These are phyloP conservation scores for Alliaria petiolata DNA, from an alignment of 345 rosid genomes.

Conservation along the genomic window DNA sequence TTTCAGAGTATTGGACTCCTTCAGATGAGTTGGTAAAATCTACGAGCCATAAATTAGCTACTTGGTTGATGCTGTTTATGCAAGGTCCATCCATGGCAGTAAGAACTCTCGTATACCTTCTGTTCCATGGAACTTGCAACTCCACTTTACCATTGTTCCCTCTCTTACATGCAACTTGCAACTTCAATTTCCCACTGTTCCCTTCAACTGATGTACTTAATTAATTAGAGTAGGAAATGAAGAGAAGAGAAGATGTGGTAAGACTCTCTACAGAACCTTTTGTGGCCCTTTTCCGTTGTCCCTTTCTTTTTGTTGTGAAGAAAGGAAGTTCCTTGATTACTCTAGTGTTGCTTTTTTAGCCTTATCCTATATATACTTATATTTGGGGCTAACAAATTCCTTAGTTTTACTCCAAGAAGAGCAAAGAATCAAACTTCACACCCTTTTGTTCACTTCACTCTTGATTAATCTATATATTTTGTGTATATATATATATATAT, in stretches of 20 bases:
- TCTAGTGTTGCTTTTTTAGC: background rate
- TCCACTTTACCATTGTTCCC: no score
- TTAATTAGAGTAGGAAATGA: background rate
- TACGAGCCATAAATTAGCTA: no score
- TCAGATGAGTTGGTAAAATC: no score
- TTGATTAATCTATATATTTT: conserved; percentile 1
- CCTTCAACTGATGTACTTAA: no score
- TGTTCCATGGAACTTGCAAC: no score
- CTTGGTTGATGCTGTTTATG: no score
- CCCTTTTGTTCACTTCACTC: conserved; percentile 38
- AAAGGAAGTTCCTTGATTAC: background rate
- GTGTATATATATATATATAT: background rate
- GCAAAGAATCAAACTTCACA: conserved; percentile 27
- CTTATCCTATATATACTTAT: background rate
- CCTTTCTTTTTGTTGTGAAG: background rate
- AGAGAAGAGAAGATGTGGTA: background rate
- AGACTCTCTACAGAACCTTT: no score
- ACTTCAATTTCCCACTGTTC: no score
- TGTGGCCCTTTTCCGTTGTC: background rate
- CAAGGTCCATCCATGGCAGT: no score
- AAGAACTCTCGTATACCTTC: no score
- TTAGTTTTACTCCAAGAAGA: conserved; percentile 17
- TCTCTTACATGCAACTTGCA: no score
- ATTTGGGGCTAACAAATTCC: background rate
- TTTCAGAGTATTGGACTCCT: no score